Percentiles rank a stretch among this genome's conserved stretches.
Evolutionary conservation across 2,329 filamentous ascomycete genomes (phyloP).

Genomic region (Cladobotryum mycophilum): DNA sequence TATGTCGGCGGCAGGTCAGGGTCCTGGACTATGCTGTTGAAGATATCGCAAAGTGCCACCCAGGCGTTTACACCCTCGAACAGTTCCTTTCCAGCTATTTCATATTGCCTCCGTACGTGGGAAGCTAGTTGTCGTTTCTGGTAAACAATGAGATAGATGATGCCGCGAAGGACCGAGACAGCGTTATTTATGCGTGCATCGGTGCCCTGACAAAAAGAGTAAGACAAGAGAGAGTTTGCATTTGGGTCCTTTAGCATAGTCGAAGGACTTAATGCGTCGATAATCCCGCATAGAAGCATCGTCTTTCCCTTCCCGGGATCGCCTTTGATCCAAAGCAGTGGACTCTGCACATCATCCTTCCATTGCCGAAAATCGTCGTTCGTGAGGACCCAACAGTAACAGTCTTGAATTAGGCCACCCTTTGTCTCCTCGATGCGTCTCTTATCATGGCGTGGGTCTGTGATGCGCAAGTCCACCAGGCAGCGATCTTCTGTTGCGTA

Average conservation of each 20-base stretch:
- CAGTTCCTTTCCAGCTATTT: constrained; percentile 23
- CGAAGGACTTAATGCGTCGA: constrained; percentile 12
- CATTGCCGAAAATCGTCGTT: constrained; percentile 18
- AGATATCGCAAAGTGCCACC: constrained; percentile 29
- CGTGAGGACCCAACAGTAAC: constrained; percentile 28
- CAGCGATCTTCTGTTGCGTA: constrained; percentile 7
- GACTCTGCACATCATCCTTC: constrained; percentile 4
- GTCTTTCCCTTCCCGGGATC: constrained; percentile 38
- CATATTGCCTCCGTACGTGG: constrained; percentile 31
- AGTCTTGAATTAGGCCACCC: constrained; percentile 25
- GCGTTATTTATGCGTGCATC: constrained; percentile 31
- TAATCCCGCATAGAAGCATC: constrained; percentile 34
- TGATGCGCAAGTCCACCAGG: constrained; percentile 16
- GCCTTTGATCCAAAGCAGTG: constrained; percentile 28
- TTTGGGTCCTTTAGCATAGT: neutral
- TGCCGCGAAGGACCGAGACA: constrained; percentile 33
- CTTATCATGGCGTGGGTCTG: constrained; percentile 26
- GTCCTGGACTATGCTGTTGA: constrained; percentile 35
- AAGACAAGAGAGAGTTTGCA: constrained; percentile 6
- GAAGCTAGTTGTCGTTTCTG: constrained; percentile 23
- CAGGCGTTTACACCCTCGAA: constrained; percentile 36
- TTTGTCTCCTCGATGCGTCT: constrained; percentile 28
- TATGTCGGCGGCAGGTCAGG: constrained; percentile 18
- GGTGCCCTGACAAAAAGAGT: constrained; percentile 5
- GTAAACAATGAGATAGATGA: constrained; percentile 34